Evolutionary conservation across 306 rosid species (phyloP), one percentile per base, ranked within the genome.

Genomic region (Morella rubra): DNA sequence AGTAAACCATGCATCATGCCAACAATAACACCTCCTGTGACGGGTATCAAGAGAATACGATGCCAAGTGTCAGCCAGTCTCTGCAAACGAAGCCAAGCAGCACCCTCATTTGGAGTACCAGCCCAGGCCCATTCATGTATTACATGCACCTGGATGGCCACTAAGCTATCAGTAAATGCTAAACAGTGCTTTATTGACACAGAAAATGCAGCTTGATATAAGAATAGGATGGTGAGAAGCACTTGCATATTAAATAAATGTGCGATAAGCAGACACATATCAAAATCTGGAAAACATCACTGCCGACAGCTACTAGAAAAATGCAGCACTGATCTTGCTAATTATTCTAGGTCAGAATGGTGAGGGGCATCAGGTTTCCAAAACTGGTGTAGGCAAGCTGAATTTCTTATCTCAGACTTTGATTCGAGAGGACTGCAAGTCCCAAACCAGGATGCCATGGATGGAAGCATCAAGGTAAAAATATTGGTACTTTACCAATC

Each of bases 101-200:
- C 97, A 73, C 99, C 99, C 81, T 92, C 97, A 56, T 81, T 86
- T 74, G 99, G 99, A 69, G 97, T 95, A 61, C 99, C 99, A 74
- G 97, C 99, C 99, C 99, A 95, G 19, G 88, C 99, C 97, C 96
- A 92, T 77, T 91, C 99, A 76, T 90, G 99, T 49, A 95, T 95
- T 49, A 92, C 86, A 78, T 95, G 96, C 75, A 90, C 98, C 98
- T 93, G 85, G 67, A 80, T 8, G 75, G 80, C n/a, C 83, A 79
- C 76, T 73, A 61, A 44, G 73, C 77, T 44, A 70, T 78, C 71
- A 84, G 80, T 69, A 41, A 37, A 71, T 20, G 73, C 75, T 53
- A 83, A 85, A 68, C 40, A 64, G 62, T 82, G 51, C 66, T 66
- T 49, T 77, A 24, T 47, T 22, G 40, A 56, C 32, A 20, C 13